A percentile compares a stretch with the other conserved stretches of the same genome.
Conservation (phyloP, 2,329 filamentous ascomycete genomes). For the Pseudogymnoascus destructans region DNA sequence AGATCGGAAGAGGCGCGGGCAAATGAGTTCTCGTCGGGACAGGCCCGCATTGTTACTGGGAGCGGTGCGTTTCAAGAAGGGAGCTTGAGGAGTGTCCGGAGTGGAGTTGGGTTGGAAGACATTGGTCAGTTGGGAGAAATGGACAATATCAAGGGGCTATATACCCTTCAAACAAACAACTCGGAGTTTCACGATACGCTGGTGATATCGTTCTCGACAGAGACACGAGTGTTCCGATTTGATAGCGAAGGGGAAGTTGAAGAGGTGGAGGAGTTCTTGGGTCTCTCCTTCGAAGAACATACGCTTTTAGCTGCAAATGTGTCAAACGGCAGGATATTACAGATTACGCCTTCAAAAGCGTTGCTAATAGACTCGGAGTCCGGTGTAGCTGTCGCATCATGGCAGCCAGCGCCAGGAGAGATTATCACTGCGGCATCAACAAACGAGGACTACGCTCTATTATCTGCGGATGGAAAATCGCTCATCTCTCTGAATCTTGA, state of each 20-base stretch:
- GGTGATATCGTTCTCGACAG: constrained; percentile 66
- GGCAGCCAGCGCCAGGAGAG: constrained; percentile 38
- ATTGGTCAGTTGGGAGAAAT: constrained; percentile 71
- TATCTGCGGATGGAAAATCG: constrained; percentile 64
- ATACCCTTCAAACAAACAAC: constrained; percentile 44
- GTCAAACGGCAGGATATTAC: constrained; percentile 50
- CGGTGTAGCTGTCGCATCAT: constrained; percentile 42
- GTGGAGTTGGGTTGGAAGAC: constrained; percentile 85
- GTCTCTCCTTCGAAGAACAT: constrained; percentile 52
- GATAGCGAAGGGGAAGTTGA: constrained; percentile 64
- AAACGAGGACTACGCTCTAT: constrained; percentile 54
- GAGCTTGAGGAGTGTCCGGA: constrained; percentile 77
- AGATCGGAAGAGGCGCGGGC: constrained; percentile 27
- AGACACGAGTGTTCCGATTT: constrained; percentile 75
- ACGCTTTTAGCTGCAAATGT: constrained; percentile 63
- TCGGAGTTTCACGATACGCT: constrained; percentile 51
- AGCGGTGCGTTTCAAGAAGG: constrained; percentile 86
- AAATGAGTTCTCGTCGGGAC: constrained; percentile 74
- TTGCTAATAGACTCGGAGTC: constrained; percentile 48
- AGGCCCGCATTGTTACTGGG: constrained; percentile 84
- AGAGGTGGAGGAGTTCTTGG: constrained; percentile 65
- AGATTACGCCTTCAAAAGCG: constrained; percentile 57
- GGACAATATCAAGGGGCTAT: constrained; percentile 58
- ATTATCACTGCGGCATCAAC: constrained; percentile 67
- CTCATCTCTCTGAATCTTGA: constrained; percentile 56